Base-by-base conservation (phyloP, 1,139 yeast genomes). In the Kurtzmaniella quercitrusa region DNA sequence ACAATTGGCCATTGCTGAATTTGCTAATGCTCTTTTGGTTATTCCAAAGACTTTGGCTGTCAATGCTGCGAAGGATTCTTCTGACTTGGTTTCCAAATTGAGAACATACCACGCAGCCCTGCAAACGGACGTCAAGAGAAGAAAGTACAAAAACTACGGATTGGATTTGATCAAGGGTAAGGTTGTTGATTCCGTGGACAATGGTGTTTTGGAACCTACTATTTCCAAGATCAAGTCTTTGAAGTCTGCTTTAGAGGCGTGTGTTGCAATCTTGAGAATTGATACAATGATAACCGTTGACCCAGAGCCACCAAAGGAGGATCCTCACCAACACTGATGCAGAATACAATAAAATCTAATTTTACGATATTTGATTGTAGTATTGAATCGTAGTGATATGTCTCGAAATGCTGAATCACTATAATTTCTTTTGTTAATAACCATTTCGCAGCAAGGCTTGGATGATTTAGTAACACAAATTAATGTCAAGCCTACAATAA, bases 241-340 rank as follows among this genome's bases (percentile, higher is more conserved):
- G 61, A 91, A 94, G 68, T 84, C 94, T 46, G 98, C 98, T 12
- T 80, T 94, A 54, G 99, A 94, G 70, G 99, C 99, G 2, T 93
- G 98, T 68, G 84, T 94, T 63, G 96, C 98, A 35, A 93, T 94
- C 52, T 77, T 94, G 56, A 84, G 99, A 75, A 94, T 94, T 59
- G 99, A 94, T 65, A 94, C 98, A 44, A 89, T 93, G 95, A 93
- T 94, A 60, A 87, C 89, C 43, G 96, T 94, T 47, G 94, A 91
- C 54, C 98, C 98, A 23, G 98, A 93, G 59, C 95, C 89, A 49
- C 88, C 88, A 50, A 81, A 81, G 71, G 95, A 91, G 67, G 94
- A 86, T 56, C 95, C 94, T 41, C 93, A 84, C 59, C 87, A 63
- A 45, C 91, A 84, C 63, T 73, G 62, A 48, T 17, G 19, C 16